Evolutionary conservation across 208 protist species (phyloP).

Genomic region (Naegleria gruberi): DNA sequence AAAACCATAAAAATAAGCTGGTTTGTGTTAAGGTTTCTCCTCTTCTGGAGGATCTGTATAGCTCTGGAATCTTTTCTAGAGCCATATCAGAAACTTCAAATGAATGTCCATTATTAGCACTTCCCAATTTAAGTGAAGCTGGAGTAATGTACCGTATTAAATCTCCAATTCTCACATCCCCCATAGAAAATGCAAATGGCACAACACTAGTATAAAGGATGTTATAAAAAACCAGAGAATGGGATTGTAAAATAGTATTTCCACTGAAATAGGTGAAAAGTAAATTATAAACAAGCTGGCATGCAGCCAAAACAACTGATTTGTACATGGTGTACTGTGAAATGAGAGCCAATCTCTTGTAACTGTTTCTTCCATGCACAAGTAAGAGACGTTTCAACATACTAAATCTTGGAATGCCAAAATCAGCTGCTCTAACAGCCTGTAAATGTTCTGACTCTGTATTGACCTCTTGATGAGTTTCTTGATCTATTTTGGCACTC

Average conservation of each 20-base stretch:
- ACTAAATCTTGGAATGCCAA: conserved; percentile 44
- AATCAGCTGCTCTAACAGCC: conserved; percentile 50
- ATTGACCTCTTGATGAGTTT: background rate
- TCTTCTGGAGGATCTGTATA: background rate
- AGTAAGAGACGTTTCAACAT: conserved; percentile 56
- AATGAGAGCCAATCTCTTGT: conserved; percentile 51
- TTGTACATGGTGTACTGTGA: conserved; percentile 77
- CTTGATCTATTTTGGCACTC: background rate
- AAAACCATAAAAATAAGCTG: background rate
- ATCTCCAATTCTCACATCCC: background rate
- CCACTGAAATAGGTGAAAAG: background rate
- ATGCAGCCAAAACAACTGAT: conserved; percentile 77
- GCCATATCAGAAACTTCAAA: background rate
- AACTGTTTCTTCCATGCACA: conserved; percentile 62
- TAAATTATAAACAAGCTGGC: conserved; percentile 75
- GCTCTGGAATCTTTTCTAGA: background rate
- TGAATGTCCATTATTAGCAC: background rate
- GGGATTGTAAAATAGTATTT: background rate
- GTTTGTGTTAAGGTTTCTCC: background rate
- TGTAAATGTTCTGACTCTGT: conserved; percentile 49
- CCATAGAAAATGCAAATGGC: background rate
- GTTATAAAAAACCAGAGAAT: background rate
- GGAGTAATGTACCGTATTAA: background rate
- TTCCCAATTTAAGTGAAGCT: background rate
- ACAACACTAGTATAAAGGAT: background rate